A percentile compares a stretch with the other conserved stretches of the same genome.
These are phyloP conservation scores for Lactarius psammicola DNA, from an alignment of 768 basidiomycete genomes.

Conservation along the genomic window DNA sequence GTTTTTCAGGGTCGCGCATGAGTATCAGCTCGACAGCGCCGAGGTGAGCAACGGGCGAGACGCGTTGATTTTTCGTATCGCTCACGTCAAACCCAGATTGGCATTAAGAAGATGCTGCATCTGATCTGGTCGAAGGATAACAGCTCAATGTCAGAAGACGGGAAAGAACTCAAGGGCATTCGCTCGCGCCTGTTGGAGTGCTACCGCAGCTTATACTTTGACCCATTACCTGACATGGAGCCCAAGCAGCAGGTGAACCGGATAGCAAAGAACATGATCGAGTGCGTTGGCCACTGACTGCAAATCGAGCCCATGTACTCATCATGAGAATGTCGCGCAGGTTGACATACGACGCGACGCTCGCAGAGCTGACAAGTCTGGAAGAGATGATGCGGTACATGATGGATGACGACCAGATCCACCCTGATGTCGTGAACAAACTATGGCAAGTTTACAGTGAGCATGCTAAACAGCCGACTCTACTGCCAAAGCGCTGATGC, in stretches of 20 bases:
- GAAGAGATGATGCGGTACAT: slow-evolving; percentile 97
- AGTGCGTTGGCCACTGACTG: slow-evolving; percentile 51
- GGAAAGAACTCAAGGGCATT: slow-evolving; percentile 82
- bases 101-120: slow-evolving; percentile 95
- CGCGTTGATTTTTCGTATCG: too few species aligned
- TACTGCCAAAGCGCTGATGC: not conserved
- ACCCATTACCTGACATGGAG: slow-evolving; percentile 67
- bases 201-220: slow-evolving; percentile 87
- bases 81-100: slow-evolving; percentile 48
- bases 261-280: slow-evolving; percentile 96
- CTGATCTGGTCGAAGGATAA: slow-evolving; percentile 97
- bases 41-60: slow-evolving; percentile 47
- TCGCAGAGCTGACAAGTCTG: slow-evolving; percentile 92
- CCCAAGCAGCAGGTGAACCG: slow-evolving; percentile 86
- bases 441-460: slow-evolving; percentile 96
- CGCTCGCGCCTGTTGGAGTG: slow-evolving; percentile 85
- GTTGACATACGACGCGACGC: slow-evolving; percentile 84
- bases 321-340: slow-evolving; percentile 41
- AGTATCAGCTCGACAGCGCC: slow-evolving; percentile 77
- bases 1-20: slow-evolving; percentile 80
- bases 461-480: slow-evolving; percentile 33
- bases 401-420: slow-evolving; percentile 87
- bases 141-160: slow-evolving; percentile 67
- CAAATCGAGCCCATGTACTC: not conserved
- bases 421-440: slow-evolving; percentile 81